These are phyloP conservation scores for Zopfochytrium polystomum DNA, from an alignment of 371 early-diverging fungal genomes.

Conservation along the genomic window DNA sequence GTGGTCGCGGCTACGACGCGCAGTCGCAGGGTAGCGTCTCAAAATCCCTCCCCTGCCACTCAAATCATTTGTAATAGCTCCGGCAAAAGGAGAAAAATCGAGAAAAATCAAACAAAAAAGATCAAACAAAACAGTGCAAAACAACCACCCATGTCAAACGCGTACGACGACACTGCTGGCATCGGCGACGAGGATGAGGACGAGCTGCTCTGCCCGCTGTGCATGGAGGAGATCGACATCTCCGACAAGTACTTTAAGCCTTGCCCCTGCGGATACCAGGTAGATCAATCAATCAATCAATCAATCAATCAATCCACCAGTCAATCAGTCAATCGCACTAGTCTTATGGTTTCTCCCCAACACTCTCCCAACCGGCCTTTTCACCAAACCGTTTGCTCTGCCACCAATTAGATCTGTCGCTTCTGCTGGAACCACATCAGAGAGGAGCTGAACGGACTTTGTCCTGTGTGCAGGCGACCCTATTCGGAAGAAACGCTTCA, in stretches of 20 bases:
- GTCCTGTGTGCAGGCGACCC: constrained; percentile 81
- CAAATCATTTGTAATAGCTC: too few relatives aligned
- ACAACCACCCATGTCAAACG: too few relatives aligned
- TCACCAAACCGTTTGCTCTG: neutral
- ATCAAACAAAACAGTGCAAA: too few relatives aligned
- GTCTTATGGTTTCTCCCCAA: neutral
- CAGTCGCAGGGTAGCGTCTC: too few relatives aligned
- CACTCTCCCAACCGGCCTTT: neutral
- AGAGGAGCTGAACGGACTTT: constrained; percentile 84
- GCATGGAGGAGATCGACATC: constrained; percentile 95
- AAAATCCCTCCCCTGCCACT: too few relatives aligned
- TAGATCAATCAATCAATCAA: too few relatives aligned
- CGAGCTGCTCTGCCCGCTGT: constrained; percentile 91
- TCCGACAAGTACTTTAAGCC: constrained; percentile 92
- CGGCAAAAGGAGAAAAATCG: too few relatives aligned
- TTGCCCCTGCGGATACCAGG: constrained; percentile 97
- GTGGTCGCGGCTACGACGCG: too few relatives aligned
- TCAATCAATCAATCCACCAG: too few relatives aligned
- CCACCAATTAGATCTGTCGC: constrained; percentile 98
- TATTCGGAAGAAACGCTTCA: constrained; percentile 81
- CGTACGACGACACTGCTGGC: too few relatives aligned
- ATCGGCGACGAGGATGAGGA: constrained; percentile 63
- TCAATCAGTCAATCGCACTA: neutral
- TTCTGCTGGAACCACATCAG: constrained; percentile 98
- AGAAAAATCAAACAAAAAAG: too few relatives aligned